Evolutionary conservation across 805 yeast genomes (phyloP).

Genomic region (Pichia californica): DNA sequence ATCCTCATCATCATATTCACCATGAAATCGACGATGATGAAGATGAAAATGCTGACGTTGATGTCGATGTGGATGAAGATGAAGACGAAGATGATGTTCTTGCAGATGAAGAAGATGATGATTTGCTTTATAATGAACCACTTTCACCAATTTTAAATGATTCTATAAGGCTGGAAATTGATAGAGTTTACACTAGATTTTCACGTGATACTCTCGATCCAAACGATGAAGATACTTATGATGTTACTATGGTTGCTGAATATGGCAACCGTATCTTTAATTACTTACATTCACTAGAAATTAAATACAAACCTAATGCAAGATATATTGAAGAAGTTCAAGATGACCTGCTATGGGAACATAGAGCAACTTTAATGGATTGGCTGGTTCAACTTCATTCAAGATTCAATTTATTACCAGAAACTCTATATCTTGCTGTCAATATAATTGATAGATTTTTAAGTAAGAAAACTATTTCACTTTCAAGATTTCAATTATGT

Average conservation of each 20-base stretch:
- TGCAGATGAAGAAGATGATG: slow-evolving; percentile 29
- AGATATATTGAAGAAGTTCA: slow-evolving; percentile 69
- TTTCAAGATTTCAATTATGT: slow-evolving; percentile 83
- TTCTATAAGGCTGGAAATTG: slow-evolving; percentile 43
- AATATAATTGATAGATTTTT: slow-evolving; percentile 83
- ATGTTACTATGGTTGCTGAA: slow-evolving; percentile 88
- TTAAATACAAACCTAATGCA: slow-evolving; percentile 63
- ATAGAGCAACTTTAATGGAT: slow-evolving; percentile 78
- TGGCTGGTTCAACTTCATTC: slow-evolving; percentile 88
- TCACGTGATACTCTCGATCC: slow-evolving; percentile 53
- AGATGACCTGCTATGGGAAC: slow-evolving; percentile 65
- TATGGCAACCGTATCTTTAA: slow-evolving; percentile 83
- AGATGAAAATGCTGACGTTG: slow-evolving; percentile 2
- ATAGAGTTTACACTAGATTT: slow-evolving; percentile 43
- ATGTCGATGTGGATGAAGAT: slow-evolving; percentile 11
- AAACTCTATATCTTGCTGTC: slow-evolving; percentile 74
- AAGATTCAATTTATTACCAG: slow-evolving; percentile 76
- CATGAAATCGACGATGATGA: slow-evolving; percentile 1
- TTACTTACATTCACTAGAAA: slow-evolving; percentile 67
- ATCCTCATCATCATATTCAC: not conserved
- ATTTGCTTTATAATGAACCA: slow-evolving; percentile 35
- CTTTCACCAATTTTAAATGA: slow-evolving; percentile 53
- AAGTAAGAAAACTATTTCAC: slow-evolving; percentile 62
- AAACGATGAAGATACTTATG: slow-evolving; percentile 77
- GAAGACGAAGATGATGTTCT: slow-evolving; percentile 15